Percentiles rank a stretch among this genome's conserved stretches.
Conservation (phyloP, 2,329 filamentous ascomycete species). For the Cytospora schulzeri region DNA sequence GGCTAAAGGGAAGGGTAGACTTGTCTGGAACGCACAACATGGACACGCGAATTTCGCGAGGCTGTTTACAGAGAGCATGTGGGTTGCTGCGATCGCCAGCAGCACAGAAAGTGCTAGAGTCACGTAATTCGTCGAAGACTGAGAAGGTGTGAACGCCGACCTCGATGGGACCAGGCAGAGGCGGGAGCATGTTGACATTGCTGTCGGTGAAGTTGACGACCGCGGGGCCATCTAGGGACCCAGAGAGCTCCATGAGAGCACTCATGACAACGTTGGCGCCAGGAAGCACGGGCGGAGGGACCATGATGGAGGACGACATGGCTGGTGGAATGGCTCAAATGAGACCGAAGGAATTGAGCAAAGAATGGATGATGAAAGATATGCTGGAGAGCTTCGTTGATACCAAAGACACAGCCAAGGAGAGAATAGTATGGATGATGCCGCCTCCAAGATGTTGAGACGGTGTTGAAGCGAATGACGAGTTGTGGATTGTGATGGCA, state of each 20-base stretch:
- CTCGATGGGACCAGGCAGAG: not conserved
- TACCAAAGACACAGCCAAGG: slow-evolving; percentile 17
- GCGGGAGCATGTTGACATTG: slow-evolving; percentile 1
- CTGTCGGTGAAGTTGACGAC: slow-evolving; percentile 18
- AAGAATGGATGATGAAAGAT: not conserved
- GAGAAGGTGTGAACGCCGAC: slow-evolving; percentile 11
- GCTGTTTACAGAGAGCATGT: not conserved
- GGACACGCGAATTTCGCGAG: slow-evolving; percentile 13
- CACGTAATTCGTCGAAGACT: not conserved
- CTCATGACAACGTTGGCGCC: not conserved
- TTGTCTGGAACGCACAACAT: slow-evolving; percentile 19
- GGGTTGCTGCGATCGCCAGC: not conserved
- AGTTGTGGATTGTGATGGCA: slow-evolving; percentile 8
- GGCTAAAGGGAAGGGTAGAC: too few relatives aligned
- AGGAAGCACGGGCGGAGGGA: slow-evolving; percentile 7
- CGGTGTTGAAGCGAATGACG: slow-evolving; percentile 15
- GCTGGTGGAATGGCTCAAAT: not conserved
- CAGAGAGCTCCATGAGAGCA: not conserved
- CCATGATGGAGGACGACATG: slow-evolving; percentile 22
- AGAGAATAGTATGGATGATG: slow-evolving; percentile 8
- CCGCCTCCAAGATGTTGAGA: slow-evolving; percentile 10
- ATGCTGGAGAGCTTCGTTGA: not conserved
- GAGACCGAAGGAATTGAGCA: not conserved
- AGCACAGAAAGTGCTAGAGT: not conserved
- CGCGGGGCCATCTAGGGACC: not conserved